Evolutionary conservation across 371 early-diverging fungal genomes (phyloP).

Genomic region (Nematocida sp.): DNA sequence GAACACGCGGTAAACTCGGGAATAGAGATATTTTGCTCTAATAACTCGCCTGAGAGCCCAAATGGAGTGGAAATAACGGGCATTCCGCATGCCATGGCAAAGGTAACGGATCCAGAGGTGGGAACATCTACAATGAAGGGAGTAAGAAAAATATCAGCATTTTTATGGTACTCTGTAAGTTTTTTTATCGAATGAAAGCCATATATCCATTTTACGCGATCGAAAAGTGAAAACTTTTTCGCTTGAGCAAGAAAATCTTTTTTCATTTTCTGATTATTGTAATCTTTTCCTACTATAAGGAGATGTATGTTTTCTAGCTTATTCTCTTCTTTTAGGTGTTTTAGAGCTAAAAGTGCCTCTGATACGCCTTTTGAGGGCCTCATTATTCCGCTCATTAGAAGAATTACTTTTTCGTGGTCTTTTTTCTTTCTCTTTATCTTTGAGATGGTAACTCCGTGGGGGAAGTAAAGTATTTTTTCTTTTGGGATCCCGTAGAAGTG

Average conservation of each 20-base stretch:
- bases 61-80: constrained; percentile 12
- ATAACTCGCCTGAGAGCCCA: constrained; percentile 2
- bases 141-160: constrained; percentile 5
- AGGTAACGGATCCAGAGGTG: constrained; percentile 21
- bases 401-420: neutral
- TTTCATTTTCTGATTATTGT: neutral
- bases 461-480: constrained; percentile 16
- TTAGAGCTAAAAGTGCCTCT: neutral
- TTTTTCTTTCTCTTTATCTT: neutral
- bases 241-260: neutral
- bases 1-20: neutral
- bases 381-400: constrained; percentile 23
- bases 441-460: neutral
- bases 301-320: constrained; percentile 10
- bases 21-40: neutral
- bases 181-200: neutral
- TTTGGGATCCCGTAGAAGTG: constrained; percentile 17
- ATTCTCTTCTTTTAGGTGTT: neutral
- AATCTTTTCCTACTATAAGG: neutral
- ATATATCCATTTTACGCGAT: neutral
- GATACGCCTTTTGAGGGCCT: neutral
- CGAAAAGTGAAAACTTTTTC: neutral
- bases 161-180: neutral
- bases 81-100: constrained; percentile 12
- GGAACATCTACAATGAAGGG: constrained; percentile 15